Evolutionary conservation across 352 stramenopile species (phyloP), one percentile per base, ranked within the genome.

Genomic region (Aphanomyces euteiches): DNA sequence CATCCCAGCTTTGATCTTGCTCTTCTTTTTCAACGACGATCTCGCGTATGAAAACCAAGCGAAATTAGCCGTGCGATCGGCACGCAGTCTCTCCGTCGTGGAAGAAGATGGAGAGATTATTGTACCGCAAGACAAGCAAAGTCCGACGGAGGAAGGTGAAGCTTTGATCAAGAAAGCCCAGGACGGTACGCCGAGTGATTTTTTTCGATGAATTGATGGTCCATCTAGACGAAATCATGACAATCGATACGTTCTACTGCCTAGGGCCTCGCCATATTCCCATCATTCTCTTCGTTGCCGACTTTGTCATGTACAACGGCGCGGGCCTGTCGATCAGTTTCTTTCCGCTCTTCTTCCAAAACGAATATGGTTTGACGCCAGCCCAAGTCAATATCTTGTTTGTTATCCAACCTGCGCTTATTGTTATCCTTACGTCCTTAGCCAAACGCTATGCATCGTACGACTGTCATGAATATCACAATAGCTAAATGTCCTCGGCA

Each of bases 1-100:
- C 19, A 72, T 85, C 13, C 54, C 89, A 15, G 75, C 79, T 12
- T 76, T 95, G 73, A 48, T 88, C 0, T n/a, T 85, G 21, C 72
- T 96, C 7, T 92, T 96, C 58, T 75, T 80, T 58, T 88, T 96
- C 68, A 80, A 92, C 60, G 88, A 96, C 67, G 87, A 92, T 72
- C 56, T 83, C 17, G 81, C 88, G 3, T 86, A 78, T 45, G 84
- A 93, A 69, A 90, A 89, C 66, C 71, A 83, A 28, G 10, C 12
- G 75, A 85, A 19, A 10, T 28, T 37, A 1, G 15, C 13, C 76
- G 81, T 48, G 34, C 67, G 10, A 17, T 74, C 8, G 48, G 79
- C 63, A 72, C 45, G 5, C 47, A 72, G 43, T 65, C 40, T 69
- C 7, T 69, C 63, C 7, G 56, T 43, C 43, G 47, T 69, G 4